These are phyloP conservation scores for Mallotus repandus DNA, from an alignment of 441 rosid genomes.

Conservation along the genomic window DNA sequence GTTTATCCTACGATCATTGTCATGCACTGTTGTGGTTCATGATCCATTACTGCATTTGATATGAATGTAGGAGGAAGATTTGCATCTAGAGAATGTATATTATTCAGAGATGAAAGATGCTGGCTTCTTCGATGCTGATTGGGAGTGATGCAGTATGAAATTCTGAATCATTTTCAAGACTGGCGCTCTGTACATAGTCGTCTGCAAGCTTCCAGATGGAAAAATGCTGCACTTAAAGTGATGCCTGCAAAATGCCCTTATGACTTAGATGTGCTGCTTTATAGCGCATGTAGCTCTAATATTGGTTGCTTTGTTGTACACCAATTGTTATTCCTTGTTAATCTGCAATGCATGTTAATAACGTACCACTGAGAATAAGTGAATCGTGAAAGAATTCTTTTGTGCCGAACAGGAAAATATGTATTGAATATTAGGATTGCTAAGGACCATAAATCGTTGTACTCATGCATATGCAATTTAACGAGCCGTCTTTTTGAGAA, in stretches of 20 bases:
- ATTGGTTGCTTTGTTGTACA: neutral
- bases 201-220: slow-evolving; percentile 8
- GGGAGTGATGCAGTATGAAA: slow-evolving; percentile 51
- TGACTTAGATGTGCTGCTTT: neutral
- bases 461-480: too few relatives aligned
- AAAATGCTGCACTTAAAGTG: slow-evolving; percentile 9
- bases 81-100: slow-evolving; percentile 74
- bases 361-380: slow-evolving; percentile 3
- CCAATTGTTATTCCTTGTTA: neutral
- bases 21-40: neutral
- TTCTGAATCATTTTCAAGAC: neutral
- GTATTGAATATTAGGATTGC: neutral
- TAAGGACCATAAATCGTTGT: too few relatives aligned
- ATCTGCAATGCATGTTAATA: neutral
- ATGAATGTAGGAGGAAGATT: slow-evolving; percentile 68
- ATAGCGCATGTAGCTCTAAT: neutral
- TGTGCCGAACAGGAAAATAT: too few relatives aligned
- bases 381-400: neutral
- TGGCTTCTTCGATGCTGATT: slow-evolving; percentile 80
- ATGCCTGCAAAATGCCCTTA: neutral
- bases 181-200: slow-evolving; percentile 33
- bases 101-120: slow-evolving; percentile 98
- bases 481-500: too few relatives aligned
- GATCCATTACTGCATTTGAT: slow-evolving; percentile 8
- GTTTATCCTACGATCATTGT: too few relatives aligned